Evolutionary conservation across 2,329 filamentous ascomycete species (phyloP), one percentile per base, ranked within the genome.

Genomic region (Colletotrichum godetiae): DNA sequence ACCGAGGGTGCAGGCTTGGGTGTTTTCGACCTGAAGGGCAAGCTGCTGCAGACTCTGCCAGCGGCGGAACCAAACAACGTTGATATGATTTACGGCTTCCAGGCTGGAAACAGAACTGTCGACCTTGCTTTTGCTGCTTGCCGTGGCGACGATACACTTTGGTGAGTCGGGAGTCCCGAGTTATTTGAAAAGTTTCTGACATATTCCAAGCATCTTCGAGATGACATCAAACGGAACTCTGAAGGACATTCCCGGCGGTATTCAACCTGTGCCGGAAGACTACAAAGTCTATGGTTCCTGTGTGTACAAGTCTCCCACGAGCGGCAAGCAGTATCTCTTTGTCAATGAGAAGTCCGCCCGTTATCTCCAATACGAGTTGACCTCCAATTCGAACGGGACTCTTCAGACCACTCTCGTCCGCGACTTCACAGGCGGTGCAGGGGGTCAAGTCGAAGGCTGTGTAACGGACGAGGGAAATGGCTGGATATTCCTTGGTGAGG

Each of bases 391-490:
- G 3, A 79, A 86, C 35, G 83, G 84, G 6, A 82, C 82, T 1
- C 82, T 89, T 1, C 77, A 84, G 37, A 87, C 86, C 0, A 82
- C 79, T 0, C 83, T 90, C 1, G 86, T 89, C 2, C 83, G 87
- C n/a, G 83, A 84, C 49, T 89, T 89, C 63, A 84, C 81, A 2
- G 87, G 83, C 0, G 88, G 88, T 3, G 85, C 84, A 3, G 86
- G 87, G 2, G 86, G 87, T 3, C 87, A 90, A 74, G 86, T 88
- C 1, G 88, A 89, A 77, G 88, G 88, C 4, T 89, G 88, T 62
- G 88, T 89, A 0, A 78, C 84, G 0, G 88, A 89, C 67, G 86
- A 89, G 27, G 83, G 83, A 15, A 87, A 88, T 68, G 86, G 85
- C 5, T 86, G 83, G 78, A 75, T 89, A 3, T 84, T 89, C 74